Evolutionary conservation across 371 early-diverging fungal genomes (phyloP).

Genomic region (Syncephalis plumigaleata): DNA sequence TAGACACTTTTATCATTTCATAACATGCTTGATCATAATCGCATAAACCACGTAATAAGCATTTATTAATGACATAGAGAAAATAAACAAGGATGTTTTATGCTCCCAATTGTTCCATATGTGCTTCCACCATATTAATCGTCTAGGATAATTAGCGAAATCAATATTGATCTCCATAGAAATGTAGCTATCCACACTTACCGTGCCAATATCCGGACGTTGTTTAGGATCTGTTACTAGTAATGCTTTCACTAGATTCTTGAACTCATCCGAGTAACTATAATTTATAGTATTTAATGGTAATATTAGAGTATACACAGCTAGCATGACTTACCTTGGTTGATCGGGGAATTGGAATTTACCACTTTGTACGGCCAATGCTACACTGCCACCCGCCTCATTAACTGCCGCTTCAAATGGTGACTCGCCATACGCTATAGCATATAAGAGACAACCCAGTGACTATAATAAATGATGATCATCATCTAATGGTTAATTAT

Average conservation of each 20-base stretch:
- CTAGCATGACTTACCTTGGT: constrained; percentile 6
- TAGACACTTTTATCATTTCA: too few relatives aligned
- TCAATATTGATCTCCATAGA: neutral
- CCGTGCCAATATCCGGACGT: constrained; percentile 44
- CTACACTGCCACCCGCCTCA: constrained; percentile 53
- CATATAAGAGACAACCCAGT: constrained; percentile 53
- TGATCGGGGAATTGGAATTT: constrained; percentile 35
- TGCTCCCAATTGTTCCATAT: too few relatives aligned
- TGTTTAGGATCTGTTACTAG: constrained; percentile 36
- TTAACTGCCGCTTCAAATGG: constrained; percentile 53
- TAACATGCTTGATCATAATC: too few relatives aligned
- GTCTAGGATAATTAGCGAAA: neutral
- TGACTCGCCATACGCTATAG: constrained; percentile 51
- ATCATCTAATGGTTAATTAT: too few relatives aligned
- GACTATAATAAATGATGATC: constrained; percentile 18
- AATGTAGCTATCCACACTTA: constrained; percentile 4
- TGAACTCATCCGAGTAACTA: constrained; percentile 38
- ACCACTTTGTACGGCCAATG: constrained; percentile 52
- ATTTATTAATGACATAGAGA: too few relatives aligned
- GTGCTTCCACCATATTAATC: too few relatives aligned
- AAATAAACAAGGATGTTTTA: too few relatives aligned
- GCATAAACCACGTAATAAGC: too few relatives aligned
- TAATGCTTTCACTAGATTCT: constrained; percentile 43
- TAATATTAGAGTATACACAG: neutral
- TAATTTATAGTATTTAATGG: neutral